Evolutionary conservation across 2,329 filamentous ascomycete species (phyloP).

Genomic region (Juglanconis oblonga): DNA sequence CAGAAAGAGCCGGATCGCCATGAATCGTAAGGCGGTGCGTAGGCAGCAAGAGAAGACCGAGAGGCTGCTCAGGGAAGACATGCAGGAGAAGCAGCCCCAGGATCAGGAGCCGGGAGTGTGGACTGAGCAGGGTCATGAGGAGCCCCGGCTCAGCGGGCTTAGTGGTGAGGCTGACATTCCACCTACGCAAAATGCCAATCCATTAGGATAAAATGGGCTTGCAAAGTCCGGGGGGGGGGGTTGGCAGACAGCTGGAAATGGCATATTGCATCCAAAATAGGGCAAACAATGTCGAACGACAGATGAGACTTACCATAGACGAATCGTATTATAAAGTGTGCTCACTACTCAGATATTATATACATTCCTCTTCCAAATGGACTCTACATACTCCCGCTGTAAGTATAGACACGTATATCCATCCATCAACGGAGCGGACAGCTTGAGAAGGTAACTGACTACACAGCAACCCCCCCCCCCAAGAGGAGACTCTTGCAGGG

Average conservation of each 20-base stretch:
- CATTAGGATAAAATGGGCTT: slow-evolving; percentile 14
- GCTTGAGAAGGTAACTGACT: no score
- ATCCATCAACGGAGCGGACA: no score
- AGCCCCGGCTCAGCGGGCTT: slow-evolving; percentile 29
- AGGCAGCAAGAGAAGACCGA: slow-evolving; percentile 20
- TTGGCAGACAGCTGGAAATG: background rate
- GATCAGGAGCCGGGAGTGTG: slow-evolving; percentile 28
- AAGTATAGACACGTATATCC: no score
- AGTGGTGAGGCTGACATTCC: slow-evolving; percentile 17
- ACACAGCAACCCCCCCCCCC: no score
- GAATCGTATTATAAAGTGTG: background rate
- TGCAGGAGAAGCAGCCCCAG: background rate
- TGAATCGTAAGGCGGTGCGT: slow-evolving; percentile 18
- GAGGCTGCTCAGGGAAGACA: slow-evolving; percentile 22
- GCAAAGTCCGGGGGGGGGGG: background rate
- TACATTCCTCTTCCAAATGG: no score
- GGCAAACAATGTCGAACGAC: background rate
- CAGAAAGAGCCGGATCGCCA: slow-evolving; percentile 22
- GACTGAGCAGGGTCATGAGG: slow-evolving; percentile 33
- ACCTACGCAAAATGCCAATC: slow-evolving; percentile 10
- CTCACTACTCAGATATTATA: no score
- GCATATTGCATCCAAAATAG: background rate
- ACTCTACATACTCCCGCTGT: no score
- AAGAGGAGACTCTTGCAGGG: no score
- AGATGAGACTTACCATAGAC: background rate